phyloP scores from a whole-genome alignment of 2,329 filamentous ascomycete genomes.

The Paracoccidioides brasiliensis region DNA sequence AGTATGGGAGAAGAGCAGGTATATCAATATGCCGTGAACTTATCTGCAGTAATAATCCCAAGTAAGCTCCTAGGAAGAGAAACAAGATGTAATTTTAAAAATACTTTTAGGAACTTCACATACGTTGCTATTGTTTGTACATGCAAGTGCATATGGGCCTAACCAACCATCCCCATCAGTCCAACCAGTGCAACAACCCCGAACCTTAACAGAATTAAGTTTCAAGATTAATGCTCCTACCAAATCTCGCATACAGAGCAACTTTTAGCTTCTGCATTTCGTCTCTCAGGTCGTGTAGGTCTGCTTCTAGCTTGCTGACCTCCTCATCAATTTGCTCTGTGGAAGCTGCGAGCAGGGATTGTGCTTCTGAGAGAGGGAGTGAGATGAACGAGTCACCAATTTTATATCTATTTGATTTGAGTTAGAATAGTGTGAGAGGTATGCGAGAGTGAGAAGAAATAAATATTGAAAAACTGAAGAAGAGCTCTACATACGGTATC shows the following conservation, averaged over 20 bases:
- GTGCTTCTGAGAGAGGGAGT: constrained; percentile 68
- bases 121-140: too few species aligned
- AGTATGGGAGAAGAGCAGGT: too few species aligned
- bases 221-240: constrained; percentile 91
- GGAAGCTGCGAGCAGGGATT: constrained; percentile 64
- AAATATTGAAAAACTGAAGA: neutral
- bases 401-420: constrained; percentile 58
- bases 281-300: constrained; percentile 59
- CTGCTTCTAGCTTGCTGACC: constrained; percentile 62
- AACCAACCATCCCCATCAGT: neutral
- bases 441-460: neutral
- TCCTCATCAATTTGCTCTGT: constrained; percentile 64
- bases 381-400: constrained; percentile 93
- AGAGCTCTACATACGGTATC: constrained; percentile 58
- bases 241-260: constrained; percentile 85
- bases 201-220: constrained; percentile 4
- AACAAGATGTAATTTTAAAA: too few species aligned
- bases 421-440: constrained; percentile 8
- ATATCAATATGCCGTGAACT: too few species aligned
- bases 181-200: neutral
- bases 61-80: too few species aligned
- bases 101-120: too few species aligned
- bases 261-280: constrained; percentile 88
- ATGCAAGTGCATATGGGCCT: too few species aligned
- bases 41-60: too few species aligned